These are phyloP conservation scores for Solanum lycopersicoides DNA, from an alignment of 257 asterid species.

Conservation along the genomic window DNA sequence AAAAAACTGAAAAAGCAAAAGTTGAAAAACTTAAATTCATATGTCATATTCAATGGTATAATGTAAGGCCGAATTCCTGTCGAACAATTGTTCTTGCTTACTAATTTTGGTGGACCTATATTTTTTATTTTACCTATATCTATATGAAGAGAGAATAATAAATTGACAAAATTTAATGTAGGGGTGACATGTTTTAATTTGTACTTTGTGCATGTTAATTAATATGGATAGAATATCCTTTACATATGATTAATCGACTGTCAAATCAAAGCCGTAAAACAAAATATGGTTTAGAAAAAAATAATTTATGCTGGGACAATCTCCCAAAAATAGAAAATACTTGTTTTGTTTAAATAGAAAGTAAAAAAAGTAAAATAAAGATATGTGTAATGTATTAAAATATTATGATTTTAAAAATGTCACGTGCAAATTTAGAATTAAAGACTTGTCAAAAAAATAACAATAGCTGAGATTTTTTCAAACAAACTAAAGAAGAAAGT, in stretches of 20 bases:
- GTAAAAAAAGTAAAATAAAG: too few relatives aligned
- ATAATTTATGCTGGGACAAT: neutral
- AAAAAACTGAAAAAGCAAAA: too few relatives aligned
- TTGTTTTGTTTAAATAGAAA: too few relatives aligned
- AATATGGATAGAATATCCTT: neutral
- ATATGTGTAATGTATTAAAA: neutral
- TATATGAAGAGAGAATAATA: neutral
- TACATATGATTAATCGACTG: neutral
- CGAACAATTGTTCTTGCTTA: neutral
- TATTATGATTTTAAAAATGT: neutral
- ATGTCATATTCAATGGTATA: neutral
- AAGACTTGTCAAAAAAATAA: too few relatives aligned
- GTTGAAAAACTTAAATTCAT: neutral
- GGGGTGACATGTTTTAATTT: neutral
- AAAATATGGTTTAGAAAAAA: neutral
- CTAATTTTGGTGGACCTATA: neutral
- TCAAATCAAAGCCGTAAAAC: neutral
- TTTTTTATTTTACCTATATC: neutral
- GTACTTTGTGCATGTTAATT: neutral
- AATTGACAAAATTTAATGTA: neutral
- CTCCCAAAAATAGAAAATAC: too few relatives aligned
- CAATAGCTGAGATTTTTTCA: too few relatives aligned
- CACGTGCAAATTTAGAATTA: too few relatives aligned
- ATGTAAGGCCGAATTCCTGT: neutral
- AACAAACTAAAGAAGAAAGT: too few relatives aligned